Evolutionary conservation across 192 early-diverging fungal genomes (phyloP).

Genomic region (Coemansia sp.): DNA sequence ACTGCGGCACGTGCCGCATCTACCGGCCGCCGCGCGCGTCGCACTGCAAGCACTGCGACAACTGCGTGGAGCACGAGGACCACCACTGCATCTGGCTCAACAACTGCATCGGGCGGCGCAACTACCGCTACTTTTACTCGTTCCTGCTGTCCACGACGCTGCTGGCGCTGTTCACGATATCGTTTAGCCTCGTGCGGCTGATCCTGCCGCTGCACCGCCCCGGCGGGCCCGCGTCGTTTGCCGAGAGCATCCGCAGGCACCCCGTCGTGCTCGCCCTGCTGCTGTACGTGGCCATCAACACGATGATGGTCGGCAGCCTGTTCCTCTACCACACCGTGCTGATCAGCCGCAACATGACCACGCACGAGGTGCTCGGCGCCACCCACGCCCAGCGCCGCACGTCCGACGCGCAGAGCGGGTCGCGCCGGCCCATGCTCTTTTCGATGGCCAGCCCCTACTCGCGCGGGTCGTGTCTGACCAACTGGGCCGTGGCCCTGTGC

Average conservation of each 20-base stretch:
- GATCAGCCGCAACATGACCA: slow-evolving; percentile 73
- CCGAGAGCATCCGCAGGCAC: slow-evolving; percentile 34
- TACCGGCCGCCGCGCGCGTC: slow-evolving; percentile 85
- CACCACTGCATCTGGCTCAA: slow-evolving; percentile 95
- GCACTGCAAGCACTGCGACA: slow-evolving; percentile 87
- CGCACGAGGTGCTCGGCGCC: slow-evolving; percentile 75
- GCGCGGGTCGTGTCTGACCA: slow-evolving; percentile 33
- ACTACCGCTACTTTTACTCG: slow-evolving; percentile 80
- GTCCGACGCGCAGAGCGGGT: background rate
- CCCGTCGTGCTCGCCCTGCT: slow-evolving; percentile 61
- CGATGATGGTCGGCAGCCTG: slow-evolving; percentile 63
- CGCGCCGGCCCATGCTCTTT: slow-evolving; percentile 7
- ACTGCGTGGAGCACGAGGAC: slow-evolving; percentile 86
- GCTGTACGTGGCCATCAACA: slow-evolving; percentile 62
- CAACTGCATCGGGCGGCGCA: slow-evolving; percentile 86
- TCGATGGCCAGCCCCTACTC: slow-evolving; percentile 34
- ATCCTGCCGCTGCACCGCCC: slow-evolving; percentile 35
- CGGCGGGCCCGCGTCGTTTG: slow-evolving; percentile 34
- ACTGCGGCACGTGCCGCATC: slow-evolving; percentile 86
- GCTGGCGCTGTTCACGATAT: slow-evolving; percentile 61
- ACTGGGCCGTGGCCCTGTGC: slow-evolving; percentile 47
- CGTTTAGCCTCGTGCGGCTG: slow-evolving; percentile 63
- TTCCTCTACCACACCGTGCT: slow-evolving; percentile 75
- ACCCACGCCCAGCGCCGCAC: slow-evolving; percentile 14
- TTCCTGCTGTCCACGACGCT: slow-evolving; percentile 64